Evolutionary conservation across 257 asterid species (phyloP), one percentile per base, ranked within the genome.

Genomic region (Lithospermum erythrorhizon): DNA sequence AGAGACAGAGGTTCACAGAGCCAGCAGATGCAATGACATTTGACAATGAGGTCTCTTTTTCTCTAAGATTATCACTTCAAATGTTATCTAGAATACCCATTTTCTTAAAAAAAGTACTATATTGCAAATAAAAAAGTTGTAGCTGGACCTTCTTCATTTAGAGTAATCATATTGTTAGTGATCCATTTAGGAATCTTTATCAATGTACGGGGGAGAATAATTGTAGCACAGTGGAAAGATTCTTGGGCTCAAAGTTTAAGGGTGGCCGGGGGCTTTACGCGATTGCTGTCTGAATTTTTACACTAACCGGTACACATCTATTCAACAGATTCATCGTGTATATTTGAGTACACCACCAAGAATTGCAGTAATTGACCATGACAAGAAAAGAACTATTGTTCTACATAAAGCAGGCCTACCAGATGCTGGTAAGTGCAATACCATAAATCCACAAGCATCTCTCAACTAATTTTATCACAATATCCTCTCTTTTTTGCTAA

Each of bases 21-120:
- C 95, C 86, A 78, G 96, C 94, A 37, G 96, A 86, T 79, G 94
- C 96, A 67, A 86, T 86, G 59, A 86, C 94, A 55, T 86, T 89
- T 77, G 95, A 89, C 49, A 76, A 81, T 37, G 91, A 89, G 96
- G 96, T 89, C 11, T 41, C 18, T 41, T 41, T 41, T 11, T 41
- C 17, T 14, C 49, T 1, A 4, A 27, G 6, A 27, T 27, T 27
- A 3, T 27, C 32, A 27, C 32, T 27, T 27, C 32, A 27, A n/a
- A n/a, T n/a, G n/a, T n/a, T n/a, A n/a, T n/a, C n/a, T n/a, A n/a
- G n/a, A n/a, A n/a, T n/a, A n/a, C n/a, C n/a, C n/a, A n/a, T n/a
- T n/a, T n/a, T n/a, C n/a, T n/a, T n/a, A n/a, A n/a, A n/a, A n/a
- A n/a, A n/a, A n/a, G n/a, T n/a, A n/a, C n/a, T n/a, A n/a, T n/a